Conservation (phyloP, 2,329 filamentous ascomycete species). For the Mariannaea sp. region DNA sequence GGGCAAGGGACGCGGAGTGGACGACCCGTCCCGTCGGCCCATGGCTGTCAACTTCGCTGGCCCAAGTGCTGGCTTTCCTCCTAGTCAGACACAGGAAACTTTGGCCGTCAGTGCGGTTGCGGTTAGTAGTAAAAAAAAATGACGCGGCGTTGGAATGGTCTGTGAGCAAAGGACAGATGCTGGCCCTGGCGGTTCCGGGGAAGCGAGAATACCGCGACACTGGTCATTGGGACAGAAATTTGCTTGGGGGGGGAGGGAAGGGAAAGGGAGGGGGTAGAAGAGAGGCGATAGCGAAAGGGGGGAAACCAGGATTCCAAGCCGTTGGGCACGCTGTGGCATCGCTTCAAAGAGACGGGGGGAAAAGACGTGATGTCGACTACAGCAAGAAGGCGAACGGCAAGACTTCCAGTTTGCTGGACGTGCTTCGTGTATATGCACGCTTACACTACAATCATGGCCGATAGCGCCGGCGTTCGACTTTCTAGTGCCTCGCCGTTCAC, state of each 20-base stretch:
- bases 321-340: constrained; percentile 8
- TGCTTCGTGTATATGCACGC: too few relatives aligned
- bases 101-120: constrained; percentile 10
- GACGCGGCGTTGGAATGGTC: background rate
- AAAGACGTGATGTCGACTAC: background rate
- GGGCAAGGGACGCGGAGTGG: constrained; percentile 5
- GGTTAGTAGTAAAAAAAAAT: too few relatives aligned
- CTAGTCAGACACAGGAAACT: constrained; percentile 1
- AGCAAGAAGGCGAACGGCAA: background rate
- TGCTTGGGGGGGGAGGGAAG: background rate
- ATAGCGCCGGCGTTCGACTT: too few relatives aligned
- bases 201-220: background rate
- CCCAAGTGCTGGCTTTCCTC: constrained; percentile 14
- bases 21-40: constrained; percentile 21
- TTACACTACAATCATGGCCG: too few relatives aligned
- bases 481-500: background rate
- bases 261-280: too few relatives aligned
- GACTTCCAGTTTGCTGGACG: too few relatives aligned
- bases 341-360: background rate
- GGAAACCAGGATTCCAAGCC: background rate
- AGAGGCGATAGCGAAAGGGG: too few relatives aligned
- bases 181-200: constrained; percentile 17
- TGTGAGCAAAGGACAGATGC: constrained; percentile 15
- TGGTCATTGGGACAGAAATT: constrained; percentile 1
- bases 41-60: constrained; percentile 8